Evolutionary conservation across 805 yeast genomes (phyloP), one percentile per base, ranked within the genome.

Genomic region (Metschnikowia henanensis): DNA sequence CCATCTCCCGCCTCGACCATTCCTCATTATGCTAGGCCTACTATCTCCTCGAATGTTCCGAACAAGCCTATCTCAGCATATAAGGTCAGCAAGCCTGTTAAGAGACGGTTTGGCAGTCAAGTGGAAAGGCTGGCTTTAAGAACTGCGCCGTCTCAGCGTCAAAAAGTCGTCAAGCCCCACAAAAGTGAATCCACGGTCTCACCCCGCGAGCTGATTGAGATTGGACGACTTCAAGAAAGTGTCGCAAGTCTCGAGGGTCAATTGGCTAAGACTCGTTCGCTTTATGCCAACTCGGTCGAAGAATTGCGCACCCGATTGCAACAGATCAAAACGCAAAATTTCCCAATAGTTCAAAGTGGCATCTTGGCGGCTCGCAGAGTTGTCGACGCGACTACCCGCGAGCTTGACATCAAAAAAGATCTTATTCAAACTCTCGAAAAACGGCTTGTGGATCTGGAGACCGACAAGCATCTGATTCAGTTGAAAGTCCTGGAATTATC

Each of bases 1-100:
- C n/a, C n/a, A n/a, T n/a, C n/a, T n/a, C n/a, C n/a, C n/a, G n/a
- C n/a, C n/a, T n/a, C n/a, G n/a, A n/a, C n/a, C 10, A 26, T 56
- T 12, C 69, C 69, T 8, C 50, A 52, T 46, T 67, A 67, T 37
- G 68, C 71, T 8, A 56, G 56, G 39, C 68, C 72, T 5, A 66
- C 72, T 0, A 44, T 49, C 5, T 46, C 66, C 3, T 67, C 68
- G 2, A 30, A 37, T 9, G 46, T 47, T 26, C 59, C 61, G 10
- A 31, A 26, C 3, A 37, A 19, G 12, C 18, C 37, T 3, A 9
- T 31, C 19, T 17, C 25, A 3, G 15, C 33, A 8, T 41, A 29
- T 23, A 35, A 19, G 13, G 31, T 36, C 25, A n/a, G 20, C 7
- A 41, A 41, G 10, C 33, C 40, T 15, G 22, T 25, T 5, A 32